Conservation (phyloP, 2,329 filamentous ascomycete genomes). For the Rhytidhysteron rufulum region DNA sequence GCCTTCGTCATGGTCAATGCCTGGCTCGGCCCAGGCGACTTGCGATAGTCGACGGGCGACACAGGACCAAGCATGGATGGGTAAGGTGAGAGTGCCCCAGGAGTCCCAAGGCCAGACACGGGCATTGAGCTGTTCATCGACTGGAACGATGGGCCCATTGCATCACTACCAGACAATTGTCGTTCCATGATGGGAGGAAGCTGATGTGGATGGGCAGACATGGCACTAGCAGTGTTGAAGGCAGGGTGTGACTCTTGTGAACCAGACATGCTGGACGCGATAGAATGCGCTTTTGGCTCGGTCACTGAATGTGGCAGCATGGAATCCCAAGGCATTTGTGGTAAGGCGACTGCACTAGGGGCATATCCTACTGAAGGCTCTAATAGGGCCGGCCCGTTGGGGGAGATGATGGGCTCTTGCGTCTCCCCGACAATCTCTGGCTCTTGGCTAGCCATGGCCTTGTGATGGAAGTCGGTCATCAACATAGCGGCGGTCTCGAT, state of each 20-base stretch:
- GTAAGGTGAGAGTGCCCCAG: conserved; percentile 70
- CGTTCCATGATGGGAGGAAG: conserved; percentile 68
- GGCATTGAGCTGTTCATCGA: conserved; percentile 69
- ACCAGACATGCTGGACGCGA: conserved; percentile 60
- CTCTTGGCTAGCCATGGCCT: conserved; percentile 74
- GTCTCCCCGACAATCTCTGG: conserved; percentile 50
- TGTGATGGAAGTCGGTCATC: conserved; percentile 96
- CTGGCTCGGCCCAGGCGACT: conserved; percentile 66
- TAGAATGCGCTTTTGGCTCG: conserved; percentile 73
- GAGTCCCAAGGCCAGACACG: conserved; percentile 65
- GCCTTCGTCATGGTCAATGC: conserved; percentile 63
- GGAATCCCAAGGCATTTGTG: conserved; percentile 87
- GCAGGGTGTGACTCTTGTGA: conserved; percentile 61
- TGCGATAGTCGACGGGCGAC: conserved; percentile 65
- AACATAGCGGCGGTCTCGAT: conserved; percentile 98
- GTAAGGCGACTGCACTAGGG: conserved; percentile 71
- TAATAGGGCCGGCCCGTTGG: conserved; percentile 67
- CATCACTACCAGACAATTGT: conserved; percentile 55
- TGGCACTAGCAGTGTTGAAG: conserved; percentile 56
- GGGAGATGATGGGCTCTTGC: conserved; percentile 67
- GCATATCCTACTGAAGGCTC: conserved; percentile 73
- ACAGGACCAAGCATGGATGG: conserved; percentile 64
- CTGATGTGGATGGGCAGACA: conserved; percentile 58
- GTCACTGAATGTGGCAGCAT: conserved; percentile 69
- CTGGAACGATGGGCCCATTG: conserved; percentile 62